A percentile compares a stretch with the other conserved stretches of the same genome.
phyloP scores from a whole-genome alignment of 139 green algal genomes.

The Gonium pectorale region DNA sequence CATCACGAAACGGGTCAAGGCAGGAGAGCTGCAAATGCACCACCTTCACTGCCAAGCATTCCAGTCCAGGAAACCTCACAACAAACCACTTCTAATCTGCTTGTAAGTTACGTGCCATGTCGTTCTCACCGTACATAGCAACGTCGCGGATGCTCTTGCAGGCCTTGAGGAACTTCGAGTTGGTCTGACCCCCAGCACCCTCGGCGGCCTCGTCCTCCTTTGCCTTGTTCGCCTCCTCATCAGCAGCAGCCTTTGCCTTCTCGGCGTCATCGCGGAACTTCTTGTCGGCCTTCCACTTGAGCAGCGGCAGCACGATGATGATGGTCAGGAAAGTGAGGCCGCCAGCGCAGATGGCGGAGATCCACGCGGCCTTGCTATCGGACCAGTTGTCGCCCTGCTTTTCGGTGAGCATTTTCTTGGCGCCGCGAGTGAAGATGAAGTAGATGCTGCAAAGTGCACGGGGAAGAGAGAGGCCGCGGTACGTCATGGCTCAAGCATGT shows the following conservation, averaged over 20 bases:
- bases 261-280: not conserved
- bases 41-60: too few species aligned
- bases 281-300: conserved; percentile 38
- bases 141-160: conserved; percentile 1
- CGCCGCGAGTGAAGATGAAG: conserved; percentile 68
- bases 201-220: too few species aligned
- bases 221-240: conserved; percentile 13
- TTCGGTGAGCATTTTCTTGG: conserved; percentile 49
- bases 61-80: too few species aligned
- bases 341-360: conserved; percentile 48
- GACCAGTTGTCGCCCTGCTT: not conserved
- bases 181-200: not conserved
- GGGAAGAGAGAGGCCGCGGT: too few species aligned
- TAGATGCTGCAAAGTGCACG: conserved; percentile 53
- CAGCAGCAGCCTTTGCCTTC: not conserved
- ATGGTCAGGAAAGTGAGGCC: conserved; percentile 38
- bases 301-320: conserved; percentile 50
- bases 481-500: too few species aligned
- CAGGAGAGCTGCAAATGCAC: too few species aligned
- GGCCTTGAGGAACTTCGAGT: conserved; percentile 18
- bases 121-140: conserved; percentile 54
- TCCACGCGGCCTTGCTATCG: conserved; percentile 58
- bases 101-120: too few species aligned
- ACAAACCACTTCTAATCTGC: too few species aligned
- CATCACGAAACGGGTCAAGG: too few species aligned